These are phyloP conservation scores for Penicillium desertorum DNA, from an alignment of 495 filamentous ascomycete genomes.

Conservation along the genomic window DNA sequence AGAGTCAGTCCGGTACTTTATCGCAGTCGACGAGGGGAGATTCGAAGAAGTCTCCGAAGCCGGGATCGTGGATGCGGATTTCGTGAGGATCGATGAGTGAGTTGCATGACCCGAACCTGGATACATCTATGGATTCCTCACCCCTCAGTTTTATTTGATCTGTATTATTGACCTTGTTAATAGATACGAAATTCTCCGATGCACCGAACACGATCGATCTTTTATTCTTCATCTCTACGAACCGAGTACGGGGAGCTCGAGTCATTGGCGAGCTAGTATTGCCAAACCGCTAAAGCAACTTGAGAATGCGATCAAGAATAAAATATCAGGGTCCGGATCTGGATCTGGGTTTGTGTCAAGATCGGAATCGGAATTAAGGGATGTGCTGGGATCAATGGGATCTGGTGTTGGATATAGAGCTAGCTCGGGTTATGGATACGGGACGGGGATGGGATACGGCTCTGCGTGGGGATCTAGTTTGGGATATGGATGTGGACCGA, in stretches of 20 bases:
- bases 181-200: neutral
- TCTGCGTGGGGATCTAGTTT: neutral
- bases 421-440: neutral
- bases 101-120: neutral
- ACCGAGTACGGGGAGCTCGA: neutral
- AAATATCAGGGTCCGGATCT: neutral
- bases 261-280: neutral
- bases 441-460: neutral
- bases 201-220: neutral
- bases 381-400: neutral
- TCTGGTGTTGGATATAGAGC: neutral
- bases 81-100: neutral
- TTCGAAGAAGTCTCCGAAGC: neutral
- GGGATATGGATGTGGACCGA: neutral
- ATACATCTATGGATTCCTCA: too few relatives aligned
- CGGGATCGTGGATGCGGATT: neutral
- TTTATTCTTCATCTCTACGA: neutral
- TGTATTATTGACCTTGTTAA: too few relatives aligned
- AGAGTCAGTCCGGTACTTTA: neutral
- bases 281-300: neutral
- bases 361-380: neutral
- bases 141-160: too few relatives aligned
- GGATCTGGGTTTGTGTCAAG: neutral
- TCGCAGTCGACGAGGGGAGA: neutral
- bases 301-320: neutral